Percentiles rank a stretch among this genome's conserved stretches.
These are phyloP conservation scores for Ogataea degrootiae DNA, from an alignment of 805 yeast genomes.

Conservation along the genomic window DNA sequence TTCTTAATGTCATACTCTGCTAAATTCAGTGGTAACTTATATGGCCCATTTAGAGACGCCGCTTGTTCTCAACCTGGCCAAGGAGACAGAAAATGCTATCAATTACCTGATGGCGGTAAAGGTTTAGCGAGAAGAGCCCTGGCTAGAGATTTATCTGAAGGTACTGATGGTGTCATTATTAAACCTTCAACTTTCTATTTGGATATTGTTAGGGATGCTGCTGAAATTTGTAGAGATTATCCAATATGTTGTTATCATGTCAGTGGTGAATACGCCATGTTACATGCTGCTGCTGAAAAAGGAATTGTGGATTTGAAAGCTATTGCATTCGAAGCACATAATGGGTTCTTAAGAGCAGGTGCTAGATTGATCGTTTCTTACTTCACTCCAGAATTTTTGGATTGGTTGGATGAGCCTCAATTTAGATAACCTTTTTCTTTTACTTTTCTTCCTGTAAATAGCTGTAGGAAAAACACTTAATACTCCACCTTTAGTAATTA, in stretches of 20 bases:
- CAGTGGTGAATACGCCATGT: slow-evolving; percentile 95
- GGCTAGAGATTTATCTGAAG: slow-evolving; percentile 80
- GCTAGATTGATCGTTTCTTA: slow-evolving; percentile 88
- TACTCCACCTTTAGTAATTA: too few relatives aligned
- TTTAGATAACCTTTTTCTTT: not conserved
- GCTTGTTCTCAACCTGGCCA: slow-evolving; percentile 86
- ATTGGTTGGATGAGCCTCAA: slow-evolving; percentile 61
- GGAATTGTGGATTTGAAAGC: slow-evolving; percentile 82
- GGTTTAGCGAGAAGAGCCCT: slow-evolving; percentile 94
- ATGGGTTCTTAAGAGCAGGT: slow-evolving; percentile 93
- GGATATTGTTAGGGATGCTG: slow-evolving; percentile 86
- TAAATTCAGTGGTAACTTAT: slow-evolving; percentile 83
- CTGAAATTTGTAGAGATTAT: slow-evolving; percentile 71
- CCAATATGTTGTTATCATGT: slow-evolving; percentile 97
- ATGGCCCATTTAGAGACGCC: slow-evolving; percentile 98
- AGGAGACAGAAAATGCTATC: slow-evolving; percentile 92
- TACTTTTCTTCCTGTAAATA: slow-evolving; percentile 1
- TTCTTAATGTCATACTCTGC: slow-evolving; percentile 93
- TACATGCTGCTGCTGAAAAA: slow-evolving; percentile 97
- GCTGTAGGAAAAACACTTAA: not conserved
- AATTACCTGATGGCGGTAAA: slow-evolving; percentile 86
- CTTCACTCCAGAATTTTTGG: slow-evolving; percentile 92
- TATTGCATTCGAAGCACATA: slow-evolving; percentile 78
- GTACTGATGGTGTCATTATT: slow-evolving; percentile 92
- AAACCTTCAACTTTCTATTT: slow-evolving; percentile 95